Base-by-base conservation (phyloP, 75 land plant species). In the Pinus albicaulis region DNA sequence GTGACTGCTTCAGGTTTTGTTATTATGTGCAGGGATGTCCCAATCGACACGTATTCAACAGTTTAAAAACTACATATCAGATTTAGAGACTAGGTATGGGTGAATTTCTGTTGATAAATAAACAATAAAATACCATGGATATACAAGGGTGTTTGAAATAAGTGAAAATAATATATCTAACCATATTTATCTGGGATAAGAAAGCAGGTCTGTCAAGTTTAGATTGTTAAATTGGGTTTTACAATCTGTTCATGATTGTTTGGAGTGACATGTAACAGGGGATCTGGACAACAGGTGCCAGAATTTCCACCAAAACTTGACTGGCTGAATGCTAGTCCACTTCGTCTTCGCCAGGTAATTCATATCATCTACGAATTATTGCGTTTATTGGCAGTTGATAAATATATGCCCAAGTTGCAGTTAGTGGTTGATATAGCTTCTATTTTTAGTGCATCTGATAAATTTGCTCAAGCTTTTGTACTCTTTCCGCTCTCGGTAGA, bases 301-400 rank as follows among this genome's bases (percentile, higher is more conserved):
- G 99, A 97, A 73, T 97, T 97, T 83, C 98, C 90, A 76, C 56
- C 92, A 53, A 88, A 84, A 80, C 95, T 97, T 72, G 93, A 94
- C 61, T 97, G 99, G 99, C 75, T 97, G 76, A 97, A 97, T 74
- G 68, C 98, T 62, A 72, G 89, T 73, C 99, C 98, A 34, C 95
- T 97, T 73, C 87, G 84, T 71, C 85, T 94, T 34, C 65, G 78
- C 64, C 85, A 78, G 95, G 99, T 96, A 85, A 85, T 77, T 15
- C 4, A 13, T 66, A 24, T 2, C 52, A 68, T 19, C 3, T 31
- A 36, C 17, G 10, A 62, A 34, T 22, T 31, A 73, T 73, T 55
- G 64, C 17, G n/a, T 38, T 38, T 41, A 3, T 68, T 68, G 52
- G 44, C 20, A 41, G 71, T 68, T 7, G 71, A 68, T 68, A 38